Evolutionary conservation across 306 rosid species (phyloP).

Genomic region (Fagus crenata): DNA sequence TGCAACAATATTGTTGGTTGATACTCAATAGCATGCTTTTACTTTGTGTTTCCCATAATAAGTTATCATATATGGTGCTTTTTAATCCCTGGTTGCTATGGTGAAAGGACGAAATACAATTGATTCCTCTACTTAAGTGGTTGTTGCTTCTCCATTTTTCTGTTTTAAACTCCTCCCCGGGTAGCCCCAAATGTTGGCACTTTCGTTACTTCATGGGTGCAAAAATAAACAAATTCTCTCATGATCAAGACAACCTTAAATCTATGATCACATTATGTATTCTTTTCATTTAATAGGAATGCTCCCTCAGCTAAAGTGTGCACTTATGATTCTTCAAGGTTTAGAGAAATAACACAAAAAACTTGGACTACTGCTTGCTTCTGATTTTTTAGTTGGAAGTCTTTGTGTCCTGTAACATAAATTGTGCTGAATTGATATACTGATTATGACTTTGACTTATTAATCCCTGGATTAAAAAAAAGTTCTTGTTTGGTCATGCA

Average conservation of each 20-base stretch:
- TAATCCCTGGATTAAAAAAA: neutral
- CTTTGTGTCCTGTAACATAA: neutral
- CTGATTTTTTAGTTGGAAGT: neutral
- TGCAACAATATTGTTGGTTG: neutral
- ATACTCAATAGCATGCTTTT: neutral
- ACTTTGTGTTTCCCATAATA: neutral
- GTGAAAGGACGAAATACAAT: neutral
- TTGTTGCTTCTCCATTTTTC: neutral
- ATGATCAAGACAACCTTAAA: neutral
- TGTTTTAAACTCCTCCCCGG: neutral
- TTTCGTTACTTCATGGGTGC: neutral
- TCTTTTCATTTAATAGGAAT: neutral
- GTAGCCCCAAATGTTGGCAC: neutral
- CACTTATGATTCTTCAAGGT: neutral
- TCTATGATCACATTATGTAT: neutral
- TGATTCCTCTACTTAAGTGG: neutral
- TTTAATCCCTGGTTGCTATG: neutral
- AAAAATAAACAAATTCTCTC: neutral
- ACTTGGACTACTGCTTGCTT: neutral
- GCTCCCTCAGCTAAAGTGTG: neutral
- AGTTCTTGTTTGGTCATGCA: neutral
- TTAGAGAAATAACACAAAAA: neutral
- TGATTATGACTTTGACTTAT: neutral
- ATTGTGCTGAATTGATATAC: neutral
- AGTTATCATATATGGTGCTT: neutral